Evolutionary conservation across 306 rosid species (phyloP), one percentile per base, ranked within the genome.

Genomic region (Quercus variabilis): DNA sequence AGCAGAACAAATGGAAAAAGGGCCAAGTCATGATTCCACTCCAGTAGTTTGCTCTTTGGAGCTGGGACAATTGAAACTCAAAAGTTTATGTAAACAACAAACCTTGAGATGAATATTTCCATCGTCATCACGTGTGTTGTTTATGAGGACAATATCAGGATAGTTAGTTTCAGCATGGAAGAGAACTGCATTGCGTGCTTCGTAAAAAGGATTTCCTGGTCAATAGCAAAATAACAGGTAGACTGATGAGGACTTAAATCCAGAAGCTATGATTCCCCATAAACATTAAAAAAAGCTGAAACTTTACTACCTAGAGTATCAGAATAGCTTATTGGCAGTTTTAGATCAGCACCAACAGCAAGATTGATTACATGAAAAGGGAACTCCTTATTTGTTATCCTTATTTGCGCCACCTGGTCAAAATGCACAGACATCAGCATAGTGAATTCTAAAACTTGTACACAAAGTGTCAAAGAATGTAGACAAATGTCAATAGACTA

Each of bases 161-260:
- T 88, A 82, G 81, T 92, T 91, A 77, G 93, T 92, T 77, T 86
- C 89, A 87, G 84, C 90, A 49, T 78, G 74, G 78, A 86, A 59
- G 67, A 63, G 85, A 77, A 89, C 86, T 9, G 90, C 88, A 30
- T 85, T 81, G 75, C 83, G 80, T 55, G 97, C 99, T 84, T 94
- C 99, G 54, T 90, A 82, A 81, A 94, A 94, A 74, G 92, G 89
- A 80, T 85, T 94, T 82, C 99, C 99, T 94, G 89, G 83, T 72
- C 83, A 77, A 78, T 75, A 75, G 73, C 81, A 84, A 81, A 57
- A 79, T 63, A 35, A 82, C 74, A 80, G 75, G 69, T 62, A 23
- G 63, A 73, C 25, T 64, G 71, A 74, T 81, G 71, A 64, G 80
- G 75, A 70, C 13, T 84, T 55, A 58, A 73, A 77, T 63, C 74